phyloP scores from a whole-genome alignment of 306 rosid species.

The Prunus fruticosa region DNA sequence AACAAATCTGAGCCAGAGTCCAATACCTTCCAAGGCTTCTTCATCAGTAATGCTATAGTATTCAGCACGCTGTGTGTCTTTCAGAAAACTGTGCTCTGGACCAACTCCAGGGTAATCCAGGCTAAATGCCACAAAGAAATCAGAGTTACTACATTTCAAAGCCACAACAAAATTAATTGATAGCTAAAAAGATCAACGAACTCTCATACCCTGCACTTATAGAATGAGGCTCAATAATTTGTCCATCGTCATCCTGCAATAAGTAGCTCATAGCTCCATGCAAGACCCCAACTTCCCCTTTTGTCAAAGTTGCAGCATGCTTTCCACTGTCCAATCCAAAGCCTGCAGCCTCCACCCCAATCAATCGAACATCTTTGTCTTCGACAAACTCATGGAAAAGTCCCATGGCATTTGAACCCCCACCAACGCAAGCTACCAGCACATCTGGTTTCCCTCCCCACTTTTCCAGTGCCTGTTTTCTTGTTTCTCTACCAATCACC shows the following conservation, averaged over 20 bases:
- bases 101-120: slow-evolving; percentile 99
- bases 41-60: slow-evolving; percentile 75
- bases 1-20: background rate
- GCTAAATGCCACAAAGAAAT: slow-evolving; percentile 36
- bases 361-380: slow-evolving; percentile 67
- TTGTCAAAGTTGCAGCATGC: slow-evolving; percentile 92
- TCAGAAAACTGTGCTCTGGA: slow-evolving; percentile 93
- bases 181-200: background rate
- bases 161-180: slow-evolving; percentile 2
- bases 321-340: slow-evolving; percentile 90
- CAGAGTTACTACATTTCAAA: slow-evolving; percentile 12
- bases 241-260: slow-evolving; percentile 94
- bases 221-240: slow-evolving; percentile 94
- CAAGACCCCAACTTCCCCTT: slow-evolving; percentile 89
- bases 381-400: slow-evolving; percentile 85
- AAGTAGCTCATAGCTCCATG: slow-evolving; percentile 99
- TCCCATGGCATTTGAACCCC: slow-evolving; percentile 98
- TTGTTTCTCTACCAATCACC: slow-evolving; percentile 87
- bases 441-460: slow-evolving; percentile 98
- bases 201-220: slow-evolving; percentile 87
- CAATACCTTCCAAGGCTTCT: slow-evolving; percentile 92
- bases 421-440: slow-evolving; percentile 89
- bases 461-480: slow-evolving; percentile 88
- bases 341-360: slow-evolving; percentile 98
- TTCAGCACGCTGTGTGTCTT: slow-evolving; percentile 86